A percentile compares a stretch with the other conserved stretches of the same genome.
Conservation (phyloP, 73 alveolate species). For the Paramecium primaurelia region DNA sequence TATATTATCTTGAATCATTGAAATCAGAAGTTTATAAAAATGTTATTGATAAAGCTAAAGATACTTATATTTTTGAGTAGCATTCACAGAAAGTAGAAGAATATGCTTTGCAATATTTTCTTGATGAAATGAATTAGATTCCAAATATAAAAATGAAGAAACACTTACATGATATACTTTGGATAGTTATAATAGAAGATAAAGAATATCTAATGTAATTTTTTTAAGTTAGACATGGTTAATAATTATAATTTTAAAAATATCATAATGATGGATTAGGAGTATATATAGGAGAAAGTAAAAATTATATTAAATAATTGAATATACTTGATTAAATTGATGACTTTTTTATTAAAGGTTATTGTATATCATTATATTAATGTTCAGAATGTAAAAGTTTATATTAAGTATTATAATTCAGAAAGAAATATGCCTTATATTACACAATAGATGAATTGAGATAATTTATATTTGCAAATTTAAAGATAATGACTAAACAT, state of each 20-base stretch:
- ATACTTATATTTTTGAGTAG: neutral
- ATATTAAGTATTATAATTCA: neutral
- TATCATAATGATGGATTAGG: neutral
- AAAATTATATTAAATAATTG: neutral
- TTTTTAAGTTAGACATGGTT: conserved; percentile 35
- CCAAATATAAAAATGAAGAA: neutral
- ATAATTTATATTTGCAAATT: neutral
- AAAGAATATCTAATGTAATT: neutral
- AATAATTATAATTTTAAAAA: neutral
- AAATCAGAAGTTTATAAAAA: neutral
- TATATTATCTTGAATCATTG: neutral
- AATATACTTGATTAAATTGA: neutral
- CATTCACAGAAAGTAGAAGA: neutral
- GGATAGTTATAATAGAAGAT: neutral
- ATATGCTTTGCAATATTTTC: neutral
- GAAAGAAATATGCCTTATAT: neutral
- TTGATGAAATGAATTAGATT: neutral
- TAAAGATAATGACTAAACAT: neutral
- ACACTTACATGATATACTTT: neutral
- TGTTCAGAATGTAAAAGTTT: neutral
- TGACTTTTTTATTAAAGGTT: conserved; percentile 4
- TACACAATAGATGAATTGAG: neutral
- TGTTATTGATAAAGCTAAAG: neutral
- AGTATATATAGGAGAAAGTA: neutral
- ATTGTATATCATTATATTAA: neutral